Base-by-base conservation (phyloP, 2,329 filamentous ascomycete species). In the Tolypocladium album region DNA sequence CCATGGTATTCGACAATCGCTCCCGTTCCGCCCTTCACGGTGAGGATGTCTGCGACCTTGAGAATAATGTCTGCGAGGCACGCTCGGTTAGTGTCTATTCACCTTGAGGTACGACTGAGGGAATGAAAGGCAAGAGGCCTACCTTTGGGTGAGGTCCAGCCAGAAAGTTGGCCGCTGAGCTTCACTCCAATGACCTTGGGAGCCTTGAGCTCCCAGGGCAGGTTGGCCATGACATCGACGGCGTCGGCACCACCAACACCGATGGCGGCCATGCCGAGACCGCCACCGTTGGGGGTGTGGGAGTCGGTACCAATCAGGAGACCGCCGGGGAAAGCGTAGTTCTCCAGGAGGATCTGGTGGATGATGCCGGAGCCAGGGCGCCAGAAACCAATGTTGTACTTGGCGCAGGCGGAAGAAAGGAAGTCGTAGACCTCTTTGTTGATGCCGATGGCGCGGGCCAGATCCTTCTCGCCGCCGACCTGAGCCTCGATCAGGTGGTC, bases 291-390 rank as follows among this genome's bases (percentile, higher is more conserved):
- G 52, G 94, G 94, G 53, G 92, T 97, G 75, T 99, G 94, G 69
- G 90, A 96, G 75, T 99, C 94, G 34, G 94, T 99, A 59, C 94
- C 94, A 47, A 99, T 83, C 91, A 99, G 97, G 92, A 99, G 96
- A 67, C 97, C 77, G 57, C 94, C 94, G 22, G 94, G 94, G 20
- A 93, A 86, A 43, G 92, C 90, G 72, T 99, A 99, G 77, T 99
- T 97, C 79, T 99, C 94, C 67, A 99, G 77, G 27, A 99, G 93
- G 58, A 90, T 96, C 82, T 99, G 94, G 77, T 99, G 94, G 65
- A 99, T 96, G 66, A 96, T 96, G 64, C 92, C 92, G 12, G 92
- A 92, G 61, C 92, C 92, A 0, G 92, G 92, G 2, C 91, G 90
- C 92, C 92, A 96, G 71, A 96, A 96, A 73, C 96, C 92, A 72